Evolutionary conservation across 768 basidiomycete species (phyloP).

Genomic region (Rossbeevera mucosa): DNA sequence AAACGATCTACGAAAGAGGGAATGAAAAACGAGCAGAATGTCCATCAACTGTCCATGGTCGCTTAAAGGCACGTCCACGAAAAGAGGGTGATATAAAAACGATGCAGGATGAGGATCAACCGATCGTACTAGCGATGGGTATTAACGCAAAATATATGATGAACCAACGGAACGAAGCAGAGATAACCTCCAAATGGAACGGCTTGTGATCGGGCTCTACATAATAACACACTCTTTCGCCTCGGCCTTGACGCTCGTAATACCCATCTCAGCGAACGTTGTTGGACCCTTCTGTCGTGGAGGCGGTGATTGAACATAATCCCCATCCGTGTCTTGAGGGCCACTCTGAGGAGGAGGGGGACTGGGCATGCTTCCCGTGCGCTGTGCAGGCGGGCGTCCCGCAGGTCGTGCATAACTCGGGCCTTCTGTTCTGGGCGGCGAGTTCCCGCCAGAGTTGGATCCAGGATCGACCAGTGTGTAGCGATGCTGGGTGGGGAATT

Average conservation of each 20-base stretch:
- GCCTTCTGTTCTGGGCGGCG: constrained; percentile 17
- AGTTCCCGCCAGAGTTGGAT: constrained; percentile 5
- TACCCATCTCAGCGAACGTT: constrained; percentile 95
- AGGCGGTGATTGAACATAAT: constrained; percentile 3
- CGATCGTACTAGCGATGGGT: not conserved
- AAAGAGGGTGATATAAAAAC: not conserved
- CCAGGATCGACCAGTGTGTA: constrained; percentile 47
- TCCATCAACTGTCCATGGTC: not conserved
- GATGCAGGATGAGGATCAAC: not conserved
- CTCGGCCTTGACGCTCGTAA: constrained; percentile 70
- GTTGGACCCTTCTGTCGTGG: constrained; percentile 43
- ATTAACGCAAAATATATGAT: not conserved
- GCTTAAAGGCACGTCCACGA: not conserved
- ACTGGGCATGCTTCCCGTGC: constrained; percentile 18
- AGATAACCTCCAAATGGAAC: not conserved
- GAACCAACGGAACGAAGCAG: not conserved
- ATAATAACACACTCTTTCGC: constrained; percentile 86
- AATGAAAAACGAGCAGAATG: not conserved
- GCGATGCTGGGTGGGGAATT: constrained; percentile 38
- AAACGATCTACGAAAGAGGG: not conserved
- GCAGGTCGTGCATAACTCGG: constrained; percentile 27
- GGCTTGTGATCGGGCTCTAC: constrained; percentile 44
- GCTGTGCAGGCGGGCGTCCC: constrained; percentile 32
- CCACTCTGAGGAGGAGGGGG: constrained; percentile 10
- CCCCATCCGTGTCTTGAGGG: not conserved